Percentiles rank a stretch among this genome's conserved stretches.
phyloP scores from a whole-genome alignment of 768 basidiomycete genomes.

The Tylopilus rubrobrunneus region DNA sequence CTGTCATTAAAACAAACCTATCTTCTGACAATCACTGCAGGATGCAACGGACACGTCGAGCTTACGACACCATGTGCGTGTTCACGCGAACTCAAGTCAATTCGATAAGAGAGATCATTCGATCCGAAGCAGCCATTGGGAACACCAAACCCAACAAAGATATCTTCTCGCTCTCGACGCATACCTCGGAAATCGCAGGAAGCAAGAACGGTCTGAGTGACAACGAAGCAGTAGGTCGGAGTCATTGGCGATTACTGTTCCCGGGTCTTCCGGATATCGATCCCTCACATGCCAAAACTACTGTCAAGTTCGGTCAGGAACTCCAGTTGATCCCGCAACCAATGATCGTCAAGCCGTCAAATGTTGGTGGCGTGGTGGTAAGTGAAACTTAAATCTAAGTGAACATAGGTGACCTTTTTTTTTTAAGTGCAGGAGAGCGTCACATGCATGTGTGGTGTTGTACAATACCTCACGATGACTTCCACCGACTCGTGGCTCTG shows the following conservation, averaged over 20 bases:
- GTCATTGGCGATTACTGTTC: too few relatives aligned
- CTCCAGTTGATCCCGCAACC: constrained; percentile 52
- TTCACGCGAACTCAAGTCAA: constrained; percentile 16
- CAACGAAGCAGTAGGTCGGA: constrained; percentile 13
- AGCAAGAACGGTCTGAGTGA: constrained; percentile 13
- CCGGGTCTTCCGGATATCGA: constrained; percentile 75
- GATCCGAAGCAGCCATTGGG: not conserved
- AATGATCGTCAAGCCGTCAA: too few relatives aligned
- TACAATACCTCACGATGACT: constrained; percentile 85
- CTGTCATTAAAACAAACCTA: not conserved
- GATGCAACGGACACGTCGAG: constrained; percentile 15
- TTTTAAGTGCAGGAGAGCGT: constrained; percentile 83
- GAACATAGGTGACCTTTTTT: not conserved
- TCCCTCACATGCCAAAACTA: constrained; percentile 90
- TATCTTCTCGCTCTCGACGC: constrained; percentile 14
- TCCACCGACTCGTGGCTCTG: constrained; percentile 56
- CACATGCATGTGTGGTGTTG: constrained; percentile 85
- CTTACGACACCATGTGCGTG: constrained; percentile 15
- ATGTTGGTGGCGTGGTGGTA: too few relatives aligned
- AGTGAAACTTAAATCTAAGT: not conserved
- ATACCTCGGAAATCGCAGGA: constrained; percentile 13
- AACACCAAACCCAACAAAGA: constrained; percentile 2
- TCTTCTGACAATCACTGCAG: constrained; percentile 4
- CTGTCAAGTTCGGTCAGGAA: constrained; percentile 82
- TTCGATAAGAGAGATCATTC: constrained; percentile 1